phyloP scores from a whole-genome alignment of 1,139 yeast species.

The Yamadazyma dushanensis region DNA sequence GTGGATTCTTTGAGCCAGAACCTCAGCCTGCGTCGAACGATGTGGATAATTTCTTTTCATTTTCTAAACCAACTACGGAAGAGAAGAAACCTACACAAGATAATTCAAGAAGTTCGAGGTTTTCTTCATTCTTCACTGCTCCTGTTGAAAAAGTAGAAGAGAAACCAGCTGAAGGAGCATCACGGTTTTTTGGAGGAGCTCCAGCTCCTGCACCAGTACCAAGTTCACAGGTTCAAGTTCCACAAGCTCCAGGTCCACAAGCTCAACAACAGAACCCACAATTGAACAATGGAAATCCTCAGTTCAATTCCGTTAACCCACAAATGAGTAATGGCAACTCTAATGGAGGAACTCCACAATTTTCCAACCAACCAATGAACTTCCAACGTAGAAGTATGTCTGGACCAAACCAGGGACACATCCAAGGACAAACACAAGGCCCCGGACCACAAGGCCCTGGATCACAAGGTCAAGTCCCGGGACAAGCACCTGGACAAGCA shows the following conservation, averaged over 20 bases:
- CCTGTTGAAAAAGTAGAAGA: slow-evolving; percentile 5
- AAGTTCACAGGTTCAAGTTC: not conserved
- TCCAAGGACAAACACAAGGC: not conserved
- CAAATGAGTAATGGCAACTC: not conserved
- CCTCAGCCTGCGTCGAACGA: slow-evolving; percentile 35
- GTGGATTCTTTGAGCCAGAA: slow-evolving; percentile 20
- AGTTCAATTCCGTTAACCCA: no score
- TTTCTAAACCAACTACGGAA: slow-evolving; percentile 34
- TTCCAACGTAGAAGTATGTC: not conserved
- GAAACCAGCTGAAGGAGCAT: slow-evolving; percentile 11
- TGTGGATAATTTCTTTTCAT: slow-evolving; percentile 54
- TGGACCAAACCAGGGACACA: not conserved
- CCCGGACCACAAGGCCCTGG: not conserved
- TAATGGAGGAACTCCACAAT: not conserved
- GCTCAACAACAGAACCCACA: not conserved
- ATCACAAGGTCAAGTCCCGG: no score
- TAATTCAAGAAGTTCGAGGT: slow-evolving; percentile 41
- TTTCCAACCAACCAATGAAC: not conserved
- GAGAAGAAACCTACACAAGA: slow-evolving; percentile 13
- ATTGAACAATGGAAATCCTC: no score
- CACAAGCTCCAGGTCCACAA: not conserved
- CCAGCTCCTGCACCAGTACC: slow-evolving; percentile 2
- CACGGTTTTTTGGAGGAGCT: slow-evolving; percentile 19
- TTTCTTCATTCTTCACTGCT: slow-evolving; percentile 44
- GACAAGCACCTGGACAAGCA: not conserved